Base-by-base conservation (phyloP, 129 eudicot species). In the Chrysanthemum lavandulifolium region DNA sequence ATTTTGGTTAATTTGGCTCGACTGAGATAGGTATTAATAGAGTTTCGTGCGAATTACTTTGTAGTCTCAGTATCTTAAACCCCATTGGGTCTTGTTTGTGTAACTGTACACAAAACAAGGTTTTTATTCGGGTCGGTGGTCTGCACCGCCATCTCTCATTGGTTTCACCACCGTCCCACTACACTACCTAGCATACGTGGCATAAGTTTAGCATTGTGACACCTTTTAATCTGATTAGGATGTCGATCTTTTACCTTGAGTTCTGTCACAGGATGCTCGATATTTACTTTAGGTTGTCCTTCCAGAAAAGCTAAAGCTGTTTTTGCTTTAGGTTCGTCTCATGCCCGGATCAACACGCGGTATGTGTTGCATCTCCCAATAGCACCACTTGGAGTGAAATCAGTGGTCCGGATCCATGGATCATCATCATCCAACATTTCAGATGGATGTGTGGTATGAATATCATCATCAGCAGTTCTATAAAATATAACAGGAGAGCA, bases 351-450 rank as follows among this genome's bases (percentile, higher is more conserved):
- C 6, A 72, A 75, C 47, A 86, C 68, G 10, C 86, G 81, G 73
- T 86, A 89, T 19, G 86, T 71, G 61, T 84, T 86, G 54, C 89
- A 89, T 73, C 92, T 82, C 9, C 96, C 96, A 33, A 89, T 75
- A 10, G 89, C 89, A 43, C 96, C 96, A 70, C 84, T 77, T 4
- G 83, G 85, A 0, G 92, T 82, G 68, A 86, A 84, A 80, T 89
- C 92, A 1, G 86, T 82, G 47, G 96, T 86, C 23, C 92, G 82
- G 33, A 89, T 86, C 96, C 96, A 89, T 2, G 91, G 96, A 76
- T 89, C 96, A 75, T 89, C 96, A 48, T 89, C 96, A 77, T 89
- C 96, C 78, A 86, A 57, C 82, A 86, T 72, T 61, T 89, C 92
- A 53, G 62, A 89, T 15, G 96, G 87, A 27, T 79, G 78, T 2